Evolutionary conservation across 805 yeast species (phyloP).

Genomic region (Kuraishia hungarica): DNA sequence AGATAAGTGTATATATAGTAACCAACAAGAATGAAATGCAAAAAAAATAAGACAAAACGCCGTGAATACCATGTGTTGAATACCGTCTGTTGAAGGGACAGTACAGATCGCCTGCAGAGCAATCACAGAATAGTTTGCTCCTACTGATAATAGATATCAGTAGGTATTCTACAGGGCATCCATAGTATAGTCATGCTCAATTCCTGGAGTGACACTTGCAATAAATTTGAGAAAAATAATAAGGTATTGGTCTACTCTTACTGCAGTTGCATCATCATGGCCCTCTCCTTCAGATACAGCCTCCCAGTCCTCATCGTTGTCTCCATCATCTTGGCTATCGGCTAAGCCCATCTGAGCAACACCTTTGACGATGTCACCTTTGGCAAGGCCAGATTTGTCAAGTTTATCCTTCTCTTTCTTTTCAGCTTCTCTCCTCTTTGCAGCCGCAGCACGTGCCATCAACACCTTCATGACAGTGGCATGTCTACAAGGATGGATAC

Average conservation of each 20-base stretch:
- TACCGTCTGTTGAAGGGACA: no score
- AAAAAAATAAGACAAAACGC: neutral
- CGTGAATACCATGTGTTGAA: neutral
- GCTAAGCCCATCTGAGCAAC: conserved; percentile 40
- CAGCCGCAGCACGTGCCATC: conserved; percentile 61
- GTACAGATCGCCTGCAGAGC: neutral
- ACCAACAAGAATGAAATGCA: neutral
- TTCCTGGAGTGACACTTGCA: conserved; percentile 95
- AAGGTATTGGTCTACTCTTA: conserved; percentile 87
- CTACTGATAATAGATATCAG: no score
- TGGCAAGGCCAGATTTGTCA: no score
- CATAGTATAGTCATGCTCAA: conserved; percentile 98
- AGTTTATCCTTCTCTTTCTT: conserved; percentile 13
- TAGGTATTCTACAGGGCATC: conserved; percentile 77
- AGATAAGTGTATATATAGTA: neutral
- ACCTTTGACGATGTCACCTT: conserved; percentile 26
- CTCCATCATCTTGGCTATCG: conserved; percentile 18
- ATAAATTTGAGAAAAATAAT: conserved; percentile 88
- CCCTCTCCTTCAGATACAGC: conserved; percentile 11
- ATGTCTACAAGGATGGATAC: conserved; percentile 95
- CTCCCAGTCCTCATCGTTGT: conserved; percentile 17
- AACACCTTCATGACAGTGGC: conserved; percentile 90
- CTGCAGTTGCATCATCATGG: conserved; percentile 30
- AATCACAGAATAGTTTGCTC: no score
- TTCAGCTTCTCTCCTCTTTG: conserved; percentile 19